Conservation (phyloP, 352 stramenopile species). For the Discostella stelligera region DNA sequence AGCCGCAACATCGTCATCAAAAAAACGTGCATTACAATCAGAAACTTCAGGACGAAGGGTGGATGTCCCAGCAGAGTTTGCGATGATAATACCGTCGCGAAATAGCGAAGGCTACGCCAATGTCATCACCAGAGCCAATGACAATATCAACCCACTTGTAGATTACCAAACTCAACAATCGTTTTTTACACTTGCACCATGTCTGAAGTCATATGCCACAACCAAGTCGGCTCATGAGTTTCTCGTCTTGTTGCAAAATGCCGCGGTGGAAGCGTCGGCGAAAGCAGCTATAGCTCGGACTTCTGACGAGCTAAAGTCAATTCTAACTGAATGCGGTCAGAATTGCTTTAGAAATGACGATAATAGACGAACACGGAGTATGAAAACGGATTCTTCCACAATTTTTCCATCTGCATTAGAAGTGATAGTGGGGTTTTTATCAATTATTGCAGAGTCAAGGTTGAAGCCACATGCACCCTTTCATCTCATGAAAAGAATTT, state of each 20-base stretch:
- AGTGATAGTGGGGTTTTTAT: constrained; percentile 11
- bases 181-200: constrained; percentile 3
- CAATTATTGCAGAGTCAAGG: constrained; percentile 17
- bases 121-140: neutral
- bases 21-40: no score
- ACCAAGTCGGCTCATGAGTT: constrained; percentile 16
- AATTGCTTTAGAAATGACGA: neutral
- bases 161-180: constrained; percentile 7
- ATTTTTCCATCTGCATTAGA: neutral
- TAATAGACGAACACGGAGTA: neutral
- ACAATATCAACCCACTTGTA: neutral
- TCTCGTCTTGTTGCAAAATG: constrained; percentile 5
- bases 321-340: neutral
- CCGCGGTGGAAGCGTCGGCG: constrained; percentile 2
- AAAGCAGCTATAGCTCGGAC: neutral
- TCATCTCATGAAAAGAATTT: constrained; percentile 23
- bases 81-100: neutral
- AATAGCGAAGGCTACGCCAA: no score
- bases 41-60: no score
- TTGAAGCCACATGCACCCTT: constrained; percentile 17
- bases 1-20: neutral
- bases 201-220: constrained; percentile 15
- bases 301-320: neutral
- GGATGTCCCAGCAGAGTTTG: no score
- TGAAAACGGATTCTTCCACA: neutral